These are phyloP conservation scores for Trapa bicornis DNA, from an alignment of 345 rosid genomes.

Conservation along the genomic window DNA sequence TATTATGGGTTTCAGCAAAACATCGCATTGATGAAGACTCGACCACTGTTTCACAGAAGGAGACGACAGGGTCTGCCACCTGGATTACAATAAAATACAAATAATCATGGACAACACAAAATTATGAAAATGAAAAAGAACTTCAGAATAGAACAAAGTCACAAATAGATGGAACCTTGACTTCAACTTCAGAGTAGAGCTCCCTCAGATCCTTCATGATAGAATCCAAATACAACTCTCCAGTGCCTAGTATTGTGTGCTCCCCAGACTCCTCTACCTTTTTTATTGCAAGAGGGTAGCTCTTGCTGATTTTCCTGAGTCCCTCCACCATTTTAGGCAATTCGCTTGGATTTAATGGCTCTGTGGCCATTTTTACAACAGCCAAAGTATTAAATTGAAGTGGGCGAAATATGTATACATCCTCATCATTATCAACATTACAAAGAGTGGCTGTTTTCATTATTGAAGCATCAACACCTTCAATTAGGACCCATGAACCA, in stretches of 20 bases:
- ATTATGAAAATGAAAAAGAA: neutral
- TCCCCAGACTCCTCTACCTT: slow-evolving; percentile 98
- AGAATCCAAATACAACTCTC: slow-evolving; percentile 90
- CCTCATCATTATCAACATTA: slow-evolving; percentile 55
- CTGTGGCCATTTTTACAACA: slow-evolving; percentile 96
- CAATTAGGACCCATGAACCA: slow-evolving; percentile 95
- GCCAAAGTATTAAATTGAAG: slow-evolving; percentile 93
- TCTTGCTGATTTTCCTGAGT: slow-evolving; percentile 90
- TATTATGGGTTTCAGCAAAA: slow-evolving; percentile 97
- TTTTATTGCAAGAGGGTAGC: slow-evolving; percentile 95
- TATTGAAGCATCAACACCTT: slow-evolving; percentile 93
- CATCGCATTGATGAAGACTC: slow-evolving; percentile 97
- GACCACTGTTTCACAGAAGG: slow-evolving; percentile 97
- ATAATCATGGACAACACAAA: slow-evolving; percentile 5
- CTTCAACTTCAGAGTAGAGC: slow-evolving; percentile 97
- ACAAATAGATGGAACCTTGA: slow-evolving; percentile 44
- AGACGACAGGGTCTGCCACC: slow-evolving; percentile 99
- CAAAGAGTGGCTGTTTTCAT: slow-evolving; percentile 95
- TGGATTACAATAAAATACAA: slow-evolving; percentile 16
- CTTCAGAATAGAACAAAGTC: neutral
- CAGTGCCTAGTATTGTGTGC: slow-evolving; percentile 92
- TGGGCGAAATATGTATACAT: slow-evolving; percentile 71
- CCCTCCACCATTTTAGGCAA: slow-evolving; percentile 99
- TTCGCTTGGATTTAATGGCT: slow-evolving; percentile 96
- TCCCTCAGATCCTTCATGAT: slow-evolving; percentile 98